Evolutionary conservation across 495 filamentous ascomycete species (phyloP).

Genomic region (Aspergillus carlsbadensis): DNA sequence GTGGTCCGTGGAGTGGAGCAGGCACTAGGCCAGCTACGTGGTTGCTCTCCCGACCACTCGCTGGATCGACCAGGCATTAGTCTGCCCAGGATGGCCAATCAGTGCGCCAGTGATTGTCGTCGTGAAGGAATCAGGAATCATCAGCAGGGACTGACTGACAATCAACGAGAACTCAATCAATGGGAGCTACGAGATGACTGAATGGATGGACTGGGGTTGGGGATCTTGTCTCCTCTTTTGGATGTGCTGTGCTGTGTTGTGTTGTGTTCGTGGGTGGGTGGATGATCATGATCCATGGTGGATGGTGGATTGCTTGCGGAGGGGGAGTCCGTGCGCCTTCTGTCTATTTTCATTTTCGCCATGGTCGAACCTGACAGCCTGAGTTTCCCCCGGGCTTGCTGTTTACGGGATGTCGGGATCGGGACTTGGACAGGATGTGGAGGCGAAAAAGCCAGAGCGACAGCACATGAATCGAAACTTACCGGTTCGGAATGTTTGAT

Average conservation of each 20-base stretch:
- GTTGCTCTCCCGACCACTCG: conserved; percentile 24
- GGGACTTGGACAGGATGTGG: no score
- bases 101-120: not conserved
- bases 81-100: conserved; percentile 1
- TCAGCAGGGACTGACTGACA: not conserved
- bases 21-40: conserved; percentile 12
- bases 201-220: no score
- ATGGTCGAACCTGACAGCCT: no score
- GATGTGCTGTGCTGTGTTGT: no score
- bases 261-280: not conserved
- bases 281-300: not conserved
- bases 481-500: not conserved
- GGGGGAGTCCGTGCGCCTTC: not conserved
- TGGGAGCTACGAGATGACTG: not conserved
- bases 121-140: not conserved
- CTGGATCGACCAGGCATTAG: conserved; percentile 12
- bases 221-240: no score
- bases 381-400: no score
- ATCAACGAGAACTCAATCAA: not conserved
- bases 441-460: not conserved
- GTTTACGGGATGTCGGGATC: no score
- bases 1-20: not conserved
- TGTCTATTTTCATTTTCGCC: no score
- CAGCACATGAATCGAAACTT: not conserved
- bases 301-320: not conserved